phyloP scores from a whole-genome alignment of 305 asterid genomes.

The Ilex paraguariensis region DNA sequence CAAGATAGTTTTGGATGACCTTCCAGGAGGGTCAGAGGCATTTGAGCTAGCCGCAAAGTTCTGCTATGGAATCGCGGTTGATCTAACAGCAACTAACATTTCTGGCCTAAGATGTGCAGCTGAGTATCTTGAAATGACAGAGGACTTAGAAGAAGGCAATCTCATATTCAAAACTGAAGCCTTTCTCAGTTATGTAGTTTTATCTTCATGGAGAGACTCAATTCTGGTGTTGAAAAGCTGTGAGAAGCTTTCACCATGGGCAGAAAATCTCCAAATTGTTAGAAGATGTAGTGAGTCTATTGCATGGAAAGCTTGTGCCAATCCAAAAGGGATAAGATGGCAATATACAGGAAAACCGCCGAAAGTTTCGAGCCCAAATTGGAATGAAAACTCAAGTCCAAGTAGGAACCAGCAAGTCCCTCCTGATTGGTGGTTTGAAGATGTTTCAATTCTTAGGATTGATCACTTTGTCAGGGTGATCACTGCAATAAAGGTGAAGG shows the following conservation, averaged over 20 bases:
- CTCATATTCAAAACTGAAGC: slow-evolving; percentile 92
- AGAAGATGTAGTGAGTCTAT: slow-evolving; percentile 88
- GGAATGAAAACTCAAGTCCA: slow-evolving; percentile 75
- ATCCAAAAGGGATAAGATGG: slow-evolving; percentile 90
- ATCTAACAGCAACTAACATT: slow-evolving; percentile 65
- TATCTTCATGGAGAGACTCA: slow-evolving; percentile 92
- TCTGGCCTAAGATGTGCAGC: slow-evolving; percentile 94
- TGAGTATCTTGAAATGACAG: slow-evolving; percentile 90
- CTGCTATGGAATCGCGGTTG: slow-evolving; percentile 87
- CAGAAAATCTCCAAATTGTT: slow-evolving; percentile 86
- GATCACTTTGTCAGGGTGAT: slow-evolving; percentile 83
- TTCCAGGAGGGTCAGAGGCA: slow-evolving; percentile 82
- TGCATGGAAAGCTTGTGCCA: slow-evolving; percentile 94
- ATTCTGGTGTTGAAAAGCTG: slow-evolving; percentile 70
- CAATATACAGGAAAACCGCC: slow-evolving; percentile 66
- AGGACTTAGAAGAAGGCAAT: slow-evolving; percentile 92
- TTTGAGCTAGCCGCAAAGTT: slow-evolving; percentile 85
- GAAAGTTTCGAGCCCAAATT: slow-evolving; percentile 65
- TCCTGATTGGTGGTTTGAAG: slow-evolving; percentile 96
- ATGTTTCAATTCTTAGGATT: slow-evolving; percentile 69
- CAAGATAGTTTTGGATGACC: slow-evolving; percentile 49
- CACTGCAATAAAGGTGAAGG: slow-evolving; percentile 85
- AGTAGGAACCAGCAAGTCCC: slow-evolving; percentile 61
- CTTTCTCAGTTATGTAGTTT: slow-evolving; percentile 80
- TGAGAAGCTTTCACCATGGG: slow-evolving; percentile 86